Evolutionary conservation across 495 filamentous ascomycete species (phyloP).

Genomic region (Cercophora sp.): DNA sequence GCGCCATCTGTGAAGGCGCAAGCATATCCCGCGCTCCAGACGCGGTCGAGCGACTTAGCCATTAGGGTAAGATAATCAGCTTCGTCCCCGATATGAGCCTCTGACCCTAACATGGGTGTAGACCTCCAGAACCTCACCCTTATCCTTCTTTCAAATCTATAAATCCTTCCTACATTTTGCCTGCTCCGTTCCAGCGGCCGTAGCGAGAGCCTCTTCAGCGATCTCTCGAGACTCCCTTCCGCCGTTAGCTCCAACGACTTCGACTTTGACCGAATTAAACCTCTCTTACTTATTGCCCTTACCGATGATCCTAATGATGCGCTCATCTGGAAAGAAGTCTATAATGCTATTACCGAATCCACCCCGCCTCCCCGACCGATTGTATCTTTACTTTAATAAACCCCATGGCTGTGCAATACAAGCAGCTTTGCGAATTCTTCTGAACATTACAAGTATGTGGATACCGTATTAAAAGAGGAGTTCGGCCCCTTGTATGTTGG

Average conservation of each 20-base stretch:
- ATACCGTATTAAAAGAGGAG: constrained; percentile 37
- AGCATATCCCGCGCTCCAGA: constrained; percentile 19
- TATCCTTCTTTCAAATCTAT: constrained; percentile 23
- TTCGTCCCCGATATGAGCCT: constrained; percentile 8
- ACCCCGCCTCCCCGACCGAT: constrained; percentile 34
- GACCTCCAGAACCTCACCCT: constrained; percentile 22
- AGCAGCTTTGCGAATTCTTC: constrained; percentile 42
- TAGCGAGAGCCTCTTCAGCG: constrained; percentile 19
- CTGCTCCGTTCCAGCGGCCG: constrained; percentile 23
- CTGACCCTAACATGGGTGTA: constrained; percentile 22
- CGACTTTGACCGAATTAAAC: constrained; percentile 29
- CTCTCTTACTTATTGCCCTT: constrained; percentile 24
- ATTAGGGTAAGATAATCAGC: constrained; percentile 25
- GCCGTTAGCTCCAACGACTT: constrained; percentile 33
- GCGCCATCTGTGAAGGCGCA: neutral
- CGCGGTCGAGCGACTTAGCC: constrained; percentile 26
- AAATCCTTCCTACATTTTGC: constrained; percentile 25
- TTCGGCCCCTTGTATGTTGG: constrained; percentile 35
- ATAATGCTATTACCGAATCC: constrained; percentile 29
- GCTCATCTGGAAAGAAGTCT: constrained; percentile 31
- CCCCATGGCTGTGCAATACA: constrained; percentile 39
- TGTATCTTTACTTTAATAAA: constrained; percentile 35
- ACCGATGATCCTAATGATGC: constrained; percentile 19
- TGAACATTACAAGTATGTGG: constrained; percentile 38
- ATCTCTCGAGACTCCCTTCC: constrained; percentile 24